phyloP scores from a whole-genome alignment of 805 yeast species.

The Metschnikowia similis region DNA sequence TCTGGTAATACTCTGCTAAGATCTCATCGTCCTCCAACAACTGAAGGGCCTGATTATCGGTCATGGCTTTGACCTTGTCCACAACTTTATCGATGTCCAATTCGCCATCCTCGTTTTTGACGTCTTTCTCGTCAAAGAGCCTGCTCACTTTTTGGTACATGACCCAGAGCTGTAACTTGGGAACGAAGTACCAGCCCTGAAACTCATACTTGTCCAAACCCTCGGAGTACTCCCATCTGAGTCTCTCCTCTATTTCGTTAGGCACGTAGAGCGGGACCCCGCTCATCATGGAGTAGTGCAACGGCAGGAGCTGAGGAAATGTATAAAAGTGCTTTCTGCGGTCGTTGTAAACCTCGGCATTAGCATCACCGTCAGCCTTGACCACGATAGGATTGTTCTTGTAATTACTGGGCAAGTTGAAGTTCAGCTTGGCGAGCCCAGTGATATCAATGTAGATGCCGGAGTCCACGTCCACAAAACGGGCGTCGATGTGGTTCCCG shows the following conservation, averaged over 20 bases:
- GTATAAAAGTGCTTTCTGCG: slow-evolving; percentile 18
- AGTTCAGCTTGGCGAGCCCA: slow-evolving; percentile 12
- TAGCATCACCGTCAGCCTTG: slow-evolving; percentile 7
- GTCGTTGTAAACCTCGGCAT: slow-evolving; percentile 16
- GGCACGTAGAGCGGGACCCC: slow-evolving; percentile 19
- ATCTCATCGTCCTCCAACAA: slow-evolving; percentile 21
- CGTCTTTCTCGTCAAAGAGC: slow-evolving; percentile 10
- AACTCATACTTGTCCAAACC: slow-evolving; percentile 13
- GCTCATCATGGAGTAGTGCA: slow-evolving; percentile 16
- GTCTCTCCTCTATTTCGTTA: slow-evolving; percentile 12
- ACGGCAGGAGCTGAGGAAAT: slow-evolving; percentile 16
- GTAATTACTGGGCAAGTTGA: slow-evolving; percentile 12
- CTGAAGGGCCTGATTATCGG: slow-evolving; percentile 21
- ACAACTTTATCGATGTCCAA: slow-evolving; percentile 14
- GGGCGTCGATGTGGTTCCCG: slow-evolving; percentile 16
- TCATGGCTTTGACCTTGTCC: slow-evolving; percentile 18
- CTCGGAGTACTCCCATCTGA: slow-evolving; percentile 18
- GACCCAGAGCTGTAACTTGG: slow-evolving; percentile 20
- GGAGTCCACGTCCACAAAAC: slow-evolving; percentile 16
- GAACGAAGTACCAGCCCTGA: slow-evolving; percentile 15
- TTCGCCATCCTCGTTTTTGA: neutral
- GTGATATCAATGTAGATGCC: slow-evolving; percentile 18
- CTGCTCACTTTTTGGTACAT: slow-evolving; percentile 7
- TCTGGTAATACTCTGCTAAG: slow-evolving; percentile 20
- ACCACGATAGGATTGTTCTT: slow-evolving; percentile 9